Base-by-base conservation (phyloP, 441 rosid species). In the Metrosideros polymorpha region DNA sequence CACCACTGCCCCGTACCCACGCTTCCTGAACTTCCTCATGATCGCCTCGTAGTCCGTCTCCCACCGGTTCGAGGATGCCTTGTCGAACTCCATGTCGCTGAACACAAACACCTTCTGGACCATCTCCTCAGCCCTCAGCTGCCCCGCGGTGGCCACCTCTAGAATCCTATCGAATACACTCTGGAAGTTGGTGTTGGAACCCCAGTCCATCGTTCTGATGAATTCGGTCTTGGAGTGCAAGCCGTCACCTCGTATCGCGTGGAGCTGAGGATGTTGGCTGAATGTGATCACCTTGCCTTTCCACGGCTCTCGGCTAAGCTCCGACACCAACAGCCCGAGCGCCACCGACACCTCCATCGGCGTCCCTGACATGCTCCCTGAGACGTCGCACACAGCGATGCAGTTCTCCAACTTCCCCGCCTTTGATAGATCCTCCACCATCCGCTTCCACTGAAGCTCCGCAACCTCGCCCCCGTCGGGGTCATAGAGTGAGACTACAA, bases 271-370 rank as follows among this genome's bases (percentile, higher is more conserved):
- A 1, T 83, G 30, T 13, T 12, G 6, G 76, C 95, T 92, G 88
- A 92, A 96, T 1, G 97, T 93, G 8, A 95, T 92, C 4, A 95
- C 86, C 87, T 92, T 95, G n/a, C 94, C 95, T 29, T 42, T 93
- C 94, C 95, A 94, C 4, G 94, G 95, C 55, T 93, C 93, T 45
- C 88, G 89, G 27, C 92, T 90, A 53, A 94, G 43, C 52, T 95
- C 95, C 1, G 95, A 94, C 7, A 92, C 91, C 57, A 94, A 88
- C 5, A 96, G 6, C 13, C 98, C 94, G 49, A 96, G 49, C 1
- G 95, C 96, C 14, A 94, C 94, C 0, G 90, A 86, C 1, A 92
- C 96, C 71, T 93, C 94, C 92, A 94, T 91, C 6, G 97, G 96
- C 5, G 17, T 86, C 51, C 97, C 94, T 0, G 0, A 0, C 95